Base-by-base conservation (phyloP, 2,329 filamentous ascomycete species). In the Aspergillus uvarum region DNA sequence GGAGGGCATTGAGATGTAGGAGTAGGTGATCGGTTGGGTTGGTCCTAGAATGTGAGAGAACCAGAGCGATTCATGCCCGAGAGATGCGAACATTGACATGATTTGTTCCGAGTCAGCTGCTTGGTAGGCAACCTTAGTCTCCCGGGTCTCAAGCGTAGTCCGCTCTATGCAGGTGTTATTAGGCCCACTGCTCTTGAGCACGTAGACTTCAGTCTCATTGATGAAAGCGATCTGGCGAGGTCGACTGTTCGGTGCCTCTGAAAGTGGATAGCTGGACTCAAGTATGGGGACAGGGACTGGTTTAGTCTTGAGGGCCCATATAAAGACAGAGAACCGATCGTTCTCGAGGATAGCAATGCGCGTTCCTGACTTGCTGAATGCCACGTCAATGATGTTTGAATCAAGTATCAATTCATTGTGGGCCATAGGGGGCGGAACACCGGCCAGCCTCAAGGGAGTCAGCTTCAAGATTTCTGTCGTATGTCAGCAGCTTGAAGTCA, bases 341-440 rank as follows among this genome's bases (percentile, higher is more conserved):
- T 84, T 81, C 67, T 92, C 90, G 21, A 97, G 79, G 8, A 96
- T 84, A 3, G 87, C 91, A 70, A 98, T 82, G 7, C 81, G 80
- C 1, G 82, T 82, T 52, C 89, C 87, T 51, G 83, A 82, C 14
- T 80, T 81, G 53, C 86, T 89, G 65, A 97, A 87, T 0, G 89
- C 86, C 54, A 95, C 86, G 76, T 97, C 92, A 19, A 91, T 78
- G 2, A 87, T 83, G 56, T 88, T 87, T 0, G 82, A 82, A 14
- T 84, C 79, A 29, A 89, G 76, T 12, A 79, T 69, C 19, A 97
- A 69, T 59, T 96, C 90, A 65, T 89, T 89, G 63, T 94, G 82
- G 16, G 92, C 87, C 92, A 98, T 97, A 0, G 95, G 95, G 29
- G 95, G 95, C 24, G 95, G 95, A 3, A 97, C 83, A 68, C 95